phyloP scores from a whole-genome alignment of 129 eudicot species.

The Cynara cardunculus region DNA sequence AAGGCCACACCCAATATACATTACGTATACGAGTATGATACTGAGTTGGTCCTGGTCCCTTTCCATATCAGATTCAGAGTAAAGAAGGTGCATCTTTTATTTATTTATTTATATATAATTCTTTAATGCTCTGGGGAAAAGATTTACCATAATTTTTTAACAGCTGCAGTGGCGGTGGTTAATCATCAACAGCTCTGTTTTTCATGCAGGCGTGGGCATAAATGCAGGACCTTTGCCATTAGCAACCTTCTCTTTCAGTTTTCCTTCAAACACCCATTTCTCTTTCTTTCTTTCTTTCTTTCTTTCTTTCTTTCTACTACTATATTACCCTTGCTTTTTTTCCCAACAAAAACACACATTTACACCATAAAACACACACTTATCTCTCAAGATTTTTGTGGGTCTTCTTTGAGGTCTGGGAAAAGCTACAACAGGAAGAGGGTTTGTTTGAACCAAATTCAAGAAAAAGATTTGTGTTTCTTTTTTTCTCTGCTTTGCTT shows the following conservation, averaged over 20 bases:
- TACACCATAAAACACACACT: constrained; percentile 12
- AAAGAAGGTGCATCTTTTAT: not conserved
- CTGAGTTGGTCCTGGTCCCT: constrained; percentile 20
- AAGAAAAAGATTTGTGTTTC: constrained; percentile 19
- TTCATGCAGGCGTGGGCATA: constrained; percentile 93
- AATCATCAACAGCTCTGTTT: constrained; percentile 95
- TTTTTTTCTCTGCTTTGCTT: constrained; percentile 4
- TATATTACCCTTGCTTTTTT: not conserved
- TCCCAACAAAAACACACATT: not conserved
- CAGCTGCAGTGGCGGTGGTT: constrained; percentile 86
- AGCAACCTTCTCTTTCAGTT: constrained; percentile 34
- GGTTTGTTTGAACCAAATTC: constrained; percentile 9
- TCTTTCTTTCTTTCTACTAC: not conserved
- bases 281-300: not conserved
- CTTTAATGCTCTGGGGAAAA: constrained; percentile 7
- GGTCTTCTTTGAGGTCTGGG: constrained; percentile 10
- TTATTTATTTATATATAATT: not conserved
- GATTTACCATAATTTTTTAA: constrained; percentile 24
- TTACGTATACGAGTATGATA: constrained; percentile 12
- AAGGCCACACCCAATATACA: not conserved
- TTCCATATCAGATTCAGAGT: constrained; percentile 21
- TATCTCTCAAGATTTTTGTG: not conserved
- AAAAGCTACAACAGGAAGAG: constrained; percentile 4
- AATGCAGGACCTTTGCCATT: constrained; percentile 63
- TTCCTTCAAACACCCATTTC: constrained; percentile 26